These are phyloP conservation scores for Fusarium scirpi DNA, from an alignment of 2,329 filamentous ascomycete species.

Conservation along the genomic window DNA sequence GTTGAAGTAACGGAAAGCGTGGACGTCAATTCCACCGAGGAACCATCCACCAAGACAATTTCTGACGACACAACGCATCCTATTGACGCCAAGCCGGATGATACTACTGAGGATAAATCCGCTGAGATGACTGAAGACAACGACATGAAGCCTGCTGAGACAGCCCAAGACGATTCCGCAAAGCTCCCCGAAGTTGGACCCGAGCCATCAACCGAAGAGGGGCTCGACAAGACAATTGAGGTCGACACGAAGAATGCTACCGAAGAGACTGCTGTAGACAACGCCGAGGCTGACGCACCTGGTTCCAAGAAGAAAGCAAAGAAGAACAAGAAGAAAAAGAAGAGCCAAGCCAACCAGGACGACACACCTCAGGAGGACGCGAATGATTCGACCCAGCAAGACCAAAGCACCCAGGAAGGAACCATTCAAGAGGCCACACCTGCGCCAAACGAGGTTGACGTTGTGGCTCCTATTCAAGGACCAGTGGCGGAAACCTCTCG, in stretches of 20 bases:
- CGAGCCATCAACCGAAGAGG: constrained; percentile 1
- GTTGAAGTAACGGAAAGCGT: constrained; percentile 1
- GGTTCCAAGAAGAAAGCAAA: constrained; percentile 49
- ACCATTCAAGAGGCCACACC: constrained; percentile 1
- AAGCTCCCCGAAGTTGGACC: background rate
- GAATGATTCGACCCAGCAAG: constrained; percentile 6
- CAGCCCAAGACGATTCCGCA: background rate
- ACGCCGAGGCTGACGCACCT: constrained; percentile 14
- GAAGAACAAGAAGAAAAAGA: constrained; percentile 52
- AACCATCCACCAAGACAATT: background rate
- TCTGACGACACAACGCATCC: background rate
- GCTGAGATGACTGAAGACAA: constrained; percentile 2
- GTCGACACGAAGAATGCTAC: background rate
- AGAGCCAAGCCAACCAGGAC: constrained; percentile 22
- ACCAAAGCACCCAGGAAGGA: constrained; percentile 7
- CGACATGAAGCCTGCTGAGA: background rate
- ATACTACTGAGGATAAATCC: background rate
- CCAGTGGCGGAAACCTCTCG: background rate
- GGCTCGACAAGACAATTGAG: background rate
- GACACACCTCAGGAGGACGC: constrained; percentile 13
- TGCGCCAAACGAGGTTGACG: background rate
- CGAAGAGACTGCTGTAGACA: constrained; percentile 11
- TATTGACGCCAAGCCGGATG: background rate
- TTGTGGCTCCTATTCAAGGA: background rate
- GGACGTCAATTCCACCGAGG: background rate